phyloP scores from a whole-genome alignment of 2,329 filamentous ascomycete species.

The Metarhizium robertsii region DNA sequence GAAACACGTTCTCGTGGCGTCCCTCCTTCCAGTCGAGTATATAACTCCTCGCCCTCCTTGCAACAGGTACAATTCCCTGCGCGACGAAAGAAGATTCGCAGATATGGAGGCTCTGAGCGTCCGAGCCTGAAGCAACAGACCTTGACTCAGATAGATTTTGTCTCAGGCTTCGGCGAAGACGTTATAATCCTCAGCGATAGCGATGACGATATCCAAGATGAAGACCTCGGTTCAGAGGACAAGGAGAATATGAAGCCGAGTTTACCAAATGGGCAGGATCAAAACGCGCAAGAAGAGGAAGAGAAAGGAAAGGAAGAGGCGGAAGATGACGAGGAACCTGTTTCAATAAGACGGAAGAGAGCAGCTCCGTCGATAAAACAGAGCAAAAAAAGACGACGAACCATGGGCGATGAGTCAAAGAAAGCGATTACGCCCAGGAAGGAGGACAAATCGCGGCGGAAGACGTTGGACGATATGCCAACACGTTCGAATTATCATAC shows the following conservation, averaged over 20 bases:
- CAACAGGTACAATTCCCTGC: slow-evolving; percentile 30
- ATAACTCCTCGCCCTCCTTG: slow-evolving; percentile 26
- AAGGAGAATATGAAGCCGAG: slow-evolving; percentile 10
- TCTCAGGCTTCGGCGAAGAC: slow-evolving; percentile 22
- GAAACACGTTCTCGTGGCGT: slow-evolving; percentile 28
- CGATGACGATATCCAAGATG: slow-evolving; percentile 8
- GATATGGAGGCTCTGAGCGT: slow-evolving; percentile 21
- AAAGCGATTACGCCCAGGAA: slow-evolving; percentile 10
- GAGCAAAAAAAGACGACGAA: slow-evolving; percentile 17
- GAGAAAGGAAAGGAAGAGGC: not conserved
- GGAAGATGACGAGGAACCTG: slow-evolving; percentile 14
- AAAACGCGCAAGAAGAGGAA: not conserved
- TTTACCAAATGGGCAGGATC: not conserved
- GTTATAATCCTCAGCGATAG: slow-evolving; percentile 17
- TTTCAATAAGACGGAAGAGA: slow-evolving; percentile 15
- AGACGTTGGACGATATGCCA: slow-evolving; percentile 20
- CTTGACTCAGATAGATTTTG: slow-evolving; percentile 32
- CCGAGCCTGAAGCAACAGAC: slow-evolving; percentile 29
- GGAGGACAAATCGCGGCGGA: slow-evolving; percentile 15
- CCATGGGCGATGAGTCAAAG: slow-evolving; percentile 15
- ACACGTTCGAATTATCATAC: slow-evolving; percentile 27
- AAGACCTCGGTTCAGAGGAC: slow-evolving; percentile 6
- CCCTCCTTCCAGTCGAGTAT: slow-evolving; percentile 26
- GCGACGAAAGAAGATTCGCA: slow-evolving; percentile 23
- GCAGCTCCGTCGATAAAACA: not conserved